Conservation (phyloP, 2,329 filamentous ascomycete species). For the Apiospora aurea region DNA sequence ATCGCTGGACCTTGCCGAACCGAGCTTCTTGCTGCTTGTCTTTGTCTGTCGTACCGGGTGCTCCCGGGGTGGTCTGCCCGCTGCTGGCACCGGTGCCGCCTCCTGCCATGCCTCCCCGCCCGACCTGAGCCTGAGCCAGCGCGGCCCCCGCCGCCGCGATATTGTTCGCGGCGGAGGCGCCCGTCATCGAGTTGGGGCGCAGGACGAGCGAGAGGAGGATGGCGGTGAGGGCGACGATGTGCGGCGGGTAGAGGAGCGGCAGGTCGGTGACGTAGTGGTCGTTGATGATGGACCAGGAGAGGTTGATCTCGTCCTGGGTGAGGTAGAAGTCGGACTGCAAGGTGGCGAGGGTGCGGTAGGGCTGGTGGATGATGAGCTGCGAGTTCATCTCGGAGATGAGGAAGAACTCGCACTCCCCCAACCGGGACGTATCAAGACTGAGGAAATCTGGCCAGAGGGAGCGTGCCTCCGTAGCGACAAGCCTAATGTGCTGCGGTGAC, state of each 20-base stretch:
- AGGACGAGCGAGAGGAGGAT: conserved; percentile 86
- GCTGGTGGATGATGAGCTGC: conserved; percentile 88
- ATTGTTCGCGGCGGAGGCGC: conserved; percentile 48
- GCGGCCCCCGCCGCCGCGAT: conserved; percentile 59
- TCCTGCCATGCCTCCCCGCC: conserved; percentile 37
- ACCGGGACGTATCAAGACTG: conserved; percentile 77
- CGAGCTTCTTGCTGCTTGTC: conserved; percentile 61
- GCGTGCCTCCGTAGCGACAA: conserved; percentile 86
- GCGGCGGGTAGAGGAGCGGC: conserved; percentile 85
- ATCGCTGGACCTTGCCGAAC: conserved; percentile 70
- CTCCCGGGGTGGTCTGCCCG: conserved; percentile 37
- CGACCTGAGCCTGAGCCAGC: conserved; percentile 56
- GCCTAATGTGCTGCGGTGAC: conserved; percentile 91
- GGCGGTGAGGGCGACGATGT: conserved; percentile 85
- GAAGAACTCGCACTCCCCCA: conserved; percentile 93
- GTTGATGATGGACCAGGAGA: conserved; percentile 86
- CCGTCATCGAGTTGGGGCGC: conserved; percentile 57
- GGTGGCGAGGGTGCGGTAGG: conserved; percentile 80
- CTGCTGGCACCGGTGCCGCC: conserved; percentile 28
- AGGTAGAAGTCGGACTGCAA: conserved; percentile 75
- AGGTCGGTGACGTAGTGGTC: conserved; percentile 93
- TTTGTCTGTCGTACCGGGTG: conserved; percentile 41
- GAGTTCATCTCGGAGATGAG: conserved; percentile 91
- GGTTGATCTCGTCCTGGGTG: conserved; percentile 76
- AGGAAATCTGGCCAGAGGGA: conserved; percentile 84